Conservation (phyloP, 2,329 filamentous ascomycete genomes). For the Botrytis hyacinthi region DNA sequence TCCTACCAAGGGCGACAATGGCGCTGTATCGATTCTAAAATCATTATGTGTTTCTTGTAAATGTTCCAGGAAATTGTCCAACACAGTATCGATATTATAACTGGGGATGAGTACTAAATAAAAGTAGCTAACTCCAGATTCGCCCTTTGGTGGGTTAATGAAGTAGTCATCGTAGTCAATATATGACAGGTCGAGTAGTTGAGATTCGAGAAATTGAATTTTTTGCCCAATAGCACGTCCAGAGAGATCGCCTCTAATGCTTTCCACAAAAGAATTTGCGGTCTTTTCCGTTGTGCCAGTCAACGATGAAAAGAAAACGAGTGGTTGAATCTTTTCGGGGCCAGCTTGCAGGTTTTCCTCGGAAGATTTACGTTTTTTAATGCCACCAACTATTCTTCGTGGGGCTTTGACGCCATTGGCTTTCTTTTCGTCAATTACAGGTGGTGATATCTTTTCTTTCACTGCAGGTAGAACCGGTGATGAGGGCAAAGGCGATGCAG, state of each 20-base stretch:
- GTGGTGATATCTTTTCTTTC: constrained; percentile 29
- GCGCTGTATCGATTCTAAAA: constrained; percentile 89
- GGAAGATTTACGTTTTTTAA: constrained; percentile 34
- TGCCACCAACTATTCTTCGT: constrained; percentile 40
- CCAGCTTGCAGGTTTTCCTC: constrained; percentile 35
- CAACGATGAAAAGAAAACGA: constrained; percentile 88
- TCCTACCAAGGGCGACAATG: constrained; percentile 72
- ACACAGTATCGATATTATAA: constrained; percentile 92
- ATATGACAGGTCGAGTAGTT: constrained; percentile 75
- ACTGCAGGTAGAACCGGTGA: constrained; percentile 28
- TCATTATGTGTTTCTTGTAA: constrained; percentile 92
- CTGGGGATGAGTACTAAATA: constrained; percentile 85
- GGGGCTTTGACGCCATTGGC: constrained; percentile 38
- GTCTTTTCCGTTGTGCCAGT: constrained; percentile 78
- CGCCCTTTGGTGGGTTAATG: constrained; percentile 67
- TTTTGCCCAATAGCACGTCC: constrained; percentile 25
- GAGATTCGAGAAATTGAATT: constrained; percentile 52
- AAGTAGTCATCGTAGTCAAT: constrained; percentile 95
- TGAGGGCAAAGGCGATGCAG: constrained; percentile 33
- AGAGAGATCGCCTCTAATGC: constrained; percentile 44
- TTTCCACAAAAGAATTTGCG: constrained; percentile 60
- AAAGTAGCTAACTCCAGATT: constrained; percentile 57
- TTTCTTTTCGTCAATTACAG: constrained; percentile 28
- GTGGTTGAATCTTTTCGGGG: constrained; percentile 58
- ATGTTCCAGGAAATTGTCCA: constrained; percentile 84